phyloP scores from a whole-genome alignment of 306 rosid species.

The Vigna nakashimae region DNA sequence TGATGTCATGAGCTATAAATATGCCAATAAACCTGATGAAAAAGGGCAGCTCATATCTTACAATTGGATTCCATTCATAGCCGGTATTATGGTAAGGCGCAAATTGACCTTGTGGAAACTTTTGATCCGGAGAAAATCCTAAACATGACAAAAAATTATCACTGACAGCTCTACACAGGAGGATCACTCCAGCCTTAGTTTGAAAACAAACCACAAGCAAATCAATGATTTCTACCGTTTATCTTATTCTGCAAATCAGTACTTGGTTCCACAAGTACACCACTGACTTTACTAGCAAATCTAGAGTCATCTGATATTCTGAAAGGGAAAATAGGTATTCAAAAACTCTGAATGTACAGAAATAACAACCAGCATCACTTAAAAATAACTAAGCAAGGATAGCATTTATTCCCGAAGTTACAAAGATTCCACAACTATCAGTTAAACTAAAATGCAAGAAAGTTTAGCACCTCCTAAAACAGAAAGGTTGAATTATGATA shows the following conservation, averaged over 20 bases:
- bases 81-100: conserved; percentile 67
- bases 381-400: conserved; percentile 19
- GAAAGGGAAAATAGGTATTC: conserved; percentile 46
- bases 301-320: conserved; percentile 65
- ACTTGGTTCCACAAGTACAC: conserved; percentile 69
- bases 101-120: conserved; percentile 85
- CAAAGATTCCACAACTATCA: neutral
- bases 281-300: conserved; percentile 66
- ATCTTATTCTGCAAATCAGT: conserved; percentile 49
- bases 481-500: conserved; percentile 37
- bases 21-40: conserved; percentile 11
- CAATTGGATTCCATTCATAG: conserved; percentile 88
- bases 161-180: conserved; percentile 42
- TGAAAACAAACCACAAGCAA: conserved; percentile 15
- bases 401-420: neutral
- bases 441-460: conserved; percentile 24
- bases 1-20: conserved; percentile 9
- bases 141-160: conserved; percentile 44
- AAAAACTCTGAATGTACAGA: conserved; percentile 1
- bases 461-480: conserved; percentile 3
- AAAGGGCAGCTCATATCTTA: conserved; percentile 48
- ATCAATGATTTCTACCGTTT: conserved; percentile 51
- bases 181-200: neutral
- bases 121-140: conserved; percentile 88
- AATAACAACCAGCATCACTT: conserved; percentile 21